Evolutionary conservation across 2,329 filamentous ascomycete genomes (phyloP), one percentile per base, ranked within the genome.

Genomic region (Xylariaceae sp.): DNA sequence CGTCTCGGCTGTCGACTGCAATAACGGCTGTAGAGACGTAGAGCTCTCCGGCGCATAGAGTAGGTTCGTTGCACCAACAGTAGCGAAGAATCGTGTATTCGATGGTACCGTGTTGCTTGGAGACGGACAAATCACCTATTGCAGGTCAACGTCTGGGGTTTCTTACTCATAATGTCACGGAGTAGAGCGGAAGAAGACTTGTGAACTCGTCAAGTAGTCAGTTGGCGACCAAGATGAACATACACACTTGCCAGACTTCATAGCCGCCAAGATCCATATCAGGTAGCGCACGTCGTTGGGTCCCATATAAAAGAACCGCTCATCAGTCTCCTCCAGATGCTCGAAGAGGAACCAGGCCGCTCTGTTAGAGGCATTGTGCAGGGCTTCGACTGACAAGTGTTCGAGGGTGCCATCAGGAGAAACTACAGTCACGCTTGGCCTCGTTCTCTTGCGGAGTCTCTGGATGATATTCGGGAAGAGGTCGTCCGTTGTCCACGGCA

Each of bases 181-280:
- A 50, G 5, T 5, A 3, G 34, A 35, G 18, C 3, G 7, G 18
- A 2, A 3, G 34, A 35, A 17, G 5, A 4, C 15, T 60, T 23
- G 8, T 51, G 48, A 45, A 17, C 4, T 47, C 17, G 44, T 13
- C 7, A 13, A 2, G 37, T 9, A 17, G n/a, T 45, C n/a, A 4
- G 30, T 51, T 1, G 4, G n/a, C 11, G 34, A 6, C 39, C 61
- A 60, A 7, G 57, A 55, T 48, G 53, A 51, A 65, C 55, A 56
- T 64, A 59, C 63, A 62, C 61, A 67, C 56, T 67, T 69, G 13
- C 65, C 64, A 1, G 58, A 54, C 50, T 68, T 70, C 64, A 70
- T 68, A 11, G 68, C 66, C 6, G 62, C 68, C 7, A 70, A 34
- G 2, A 64, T 51, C 63, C 64, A 70, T 60, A 70, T 60, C 15